These are phyloP conservation scores for Syzygium aromaticum DNA, from an alignment of 345 rosid genomes.

Conservation along the genomic window DNA sequence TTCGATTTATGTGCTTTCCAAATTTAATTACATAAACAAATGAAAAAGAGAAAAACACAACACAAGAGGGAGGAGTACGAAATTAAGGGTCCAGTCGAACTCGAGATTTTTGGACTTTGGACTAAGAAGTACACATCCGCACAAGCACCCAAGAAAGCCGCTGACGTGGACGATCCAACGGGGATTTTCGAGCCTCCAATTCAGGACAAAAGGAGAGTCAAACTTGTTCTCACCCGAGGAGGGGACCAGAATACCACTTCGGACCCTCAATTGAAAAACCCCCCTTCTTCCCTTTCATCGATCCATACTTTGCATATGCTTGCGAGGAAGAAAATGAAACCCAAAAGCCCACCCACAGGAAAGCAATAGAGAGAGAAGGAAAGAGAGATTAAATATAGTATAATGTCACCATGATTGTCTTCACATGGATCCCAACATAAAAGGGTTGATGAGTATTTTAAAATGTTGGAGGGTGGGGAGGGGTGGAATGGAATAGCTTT, in stretches of 20 bases:
- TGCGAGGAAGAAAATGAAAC: not conserved
- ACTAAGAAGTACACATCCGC: not conserved
- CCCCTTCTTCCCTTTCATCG: not conserved
- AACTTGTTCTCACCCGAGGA: not conserved
- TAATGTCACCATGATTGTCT: slow-evolving; percentile 23
- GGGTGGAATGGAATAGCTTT: not conserved
- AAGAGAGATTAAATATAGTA: not conserved
- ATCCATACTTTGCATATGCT: not conserved
- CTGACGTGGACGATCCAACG: slow-evolving; percentile 9
- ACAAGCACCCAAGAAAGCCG: slow-evolving; percentile 1
- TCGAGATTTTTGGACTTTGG: not conserved
- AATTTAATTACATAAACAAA: not conserved
- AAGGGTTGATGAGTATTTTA: slow-evolving; percentile 1
- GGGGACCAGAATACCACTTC: not conserved
- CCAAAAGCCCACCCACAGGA: not conserved
- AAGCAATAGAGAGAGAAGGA: not conserved
- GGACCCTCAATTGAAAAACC: not conserved
- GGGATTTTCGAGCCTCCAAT: not conserved
- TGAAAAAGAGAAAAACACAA: fast-evolving
- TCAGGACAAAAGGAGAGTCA: not conserved
- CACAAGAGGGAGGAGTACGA: not conserved
- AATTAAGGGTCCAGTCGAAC: not conserved
- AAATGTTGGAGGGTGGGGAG: not conserved
- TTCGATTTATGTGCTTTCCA: not conserved
- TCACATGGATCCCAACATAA: slow-evolving; percentile 39